Evolutionary conservation across 2,329 filamentous ascomycete species (phyloP), one percentile per base, ranked within the genome.

Genomic region (Penicillium palitans): DNA sequence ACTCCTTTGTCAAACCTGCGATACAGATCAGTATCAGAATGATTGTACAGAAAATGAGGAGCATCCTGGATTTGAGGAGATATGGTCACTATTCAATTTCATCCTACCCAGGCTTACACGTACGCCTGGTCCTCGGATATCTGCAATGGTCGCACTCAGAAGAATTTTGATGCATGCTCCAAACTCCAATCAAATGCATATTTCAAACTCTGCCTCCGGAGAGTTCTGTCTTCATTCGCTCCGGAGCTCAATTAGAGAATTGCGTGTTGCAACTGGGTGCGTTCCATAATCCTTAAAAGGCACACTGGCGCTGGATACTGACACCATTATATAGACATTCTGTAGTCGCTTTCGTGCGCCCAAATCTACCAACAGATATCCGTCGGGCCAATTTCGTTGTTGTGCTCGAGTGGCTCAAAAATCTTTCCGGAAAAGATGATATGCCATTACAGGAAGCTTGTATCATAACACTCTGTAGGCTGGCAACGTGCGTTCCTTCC

Each of bases 151-250:
- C 58, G 83, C 86, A 4, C 78, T 96, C 49, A 85, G 87, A 64
- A 85, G 87, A 46, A 77, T 95, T 41, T 80, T 90, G 27, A 80
- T 83, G 48, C 91, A 96, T 72, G 86, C 86, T 4, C 77, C 80
- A 17, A 81, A 85, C 52, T 62, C 78, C 0, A 79, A 81, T 4
- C 79, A 90, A 53, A 76, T 93, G 31, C 85, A 90, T 62, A 77
- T 97, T 2, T 84, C 87, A 58, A 79, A 77, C 1, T 92, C 90
- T 9, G 72, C 78, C 0, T 77, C 91, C 41, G 92, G 90, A 0
- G 87, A 93, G 68, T 93, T 90, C 84, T 93, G 91, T 69, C 78
- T 97, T 5, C 85, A 89, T 65, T 91, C 89, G 0, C 79, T 98
- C 40, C 87, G 88, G 62, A 96, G 93, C 73, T 96, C 93, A 1